Evolutionary conservation across 768 basidiomycete genomes (phyloP).

Genomic region (Panus rudis): DNA sequence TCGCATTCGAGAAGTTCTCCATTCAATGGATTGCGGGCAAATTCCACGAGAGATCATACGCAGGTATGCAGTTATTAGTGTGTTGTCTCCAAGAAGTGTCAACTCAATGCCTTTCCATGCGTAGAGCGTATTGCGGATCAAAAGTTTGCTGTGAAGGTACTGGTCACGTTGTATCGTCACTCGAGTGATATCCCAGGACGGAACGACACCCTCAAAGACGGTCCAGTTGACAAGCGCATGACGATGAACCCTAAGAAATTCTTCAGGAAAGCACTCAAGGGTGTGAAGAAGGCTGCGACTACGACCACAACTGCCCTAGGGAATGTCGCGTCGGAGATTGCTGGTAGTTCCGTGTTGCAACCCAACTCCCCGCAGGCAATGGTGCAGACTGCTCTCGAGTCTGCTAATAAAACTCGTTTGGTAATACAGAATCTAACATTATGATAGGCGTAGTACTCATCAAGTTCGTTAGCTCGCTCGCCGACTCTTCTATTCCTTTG

Average conservation of each 20-base stretch:
- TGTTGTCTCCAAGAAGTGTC: background rate
- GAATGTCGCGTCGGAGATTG: constrained; percentile 56
- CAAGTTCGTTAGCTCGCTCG: constrained; percentile 55
- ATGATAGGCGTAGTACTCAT: constrained; percentile 3
- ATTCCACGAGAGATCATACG: constrained; percentile 75
- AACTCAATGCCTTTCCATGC: background rate
- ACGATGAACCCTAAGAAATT: constrained; percentile 51
- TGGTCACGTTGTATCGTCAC: constrained; percentile 73
- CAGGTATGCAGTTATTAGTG: constrained; percentile 30
- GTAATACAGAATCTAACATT: constrained; percentile 24
- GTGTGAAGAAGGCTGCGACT: constrained; percentile 65
- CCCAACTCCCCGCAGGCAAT: constrained; percentile 81
- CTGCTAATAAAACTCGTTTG: constrained; percentile 71
- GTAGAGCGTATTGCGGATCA: constrained; percentile 77
- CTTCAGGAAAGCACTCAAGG: constrained; percentile 65
- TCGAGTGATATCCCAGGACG: constrained; percentile 69
- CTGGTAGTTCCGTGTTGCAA: constrained; percentile 71
- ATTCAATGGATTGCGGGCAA: constrained; percentile 83
- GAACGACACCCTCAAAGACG: constrained; percentile 49
- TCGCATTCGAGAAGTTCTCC: constrained; percentile 76
- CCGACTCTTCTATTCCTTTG: constrained; percentile 82
- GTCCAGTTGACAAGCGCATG: constrained; percentile 25
- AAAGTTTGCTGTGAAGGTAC: constrained; percentile 64
- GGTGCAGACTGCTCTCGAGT: constrained; percentile 72
- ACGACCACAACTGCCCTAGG: constrained; percentile 73